Conservation (phyloP, 176 grass and related monocot species). For the Microstegium vimineum region DNA sequence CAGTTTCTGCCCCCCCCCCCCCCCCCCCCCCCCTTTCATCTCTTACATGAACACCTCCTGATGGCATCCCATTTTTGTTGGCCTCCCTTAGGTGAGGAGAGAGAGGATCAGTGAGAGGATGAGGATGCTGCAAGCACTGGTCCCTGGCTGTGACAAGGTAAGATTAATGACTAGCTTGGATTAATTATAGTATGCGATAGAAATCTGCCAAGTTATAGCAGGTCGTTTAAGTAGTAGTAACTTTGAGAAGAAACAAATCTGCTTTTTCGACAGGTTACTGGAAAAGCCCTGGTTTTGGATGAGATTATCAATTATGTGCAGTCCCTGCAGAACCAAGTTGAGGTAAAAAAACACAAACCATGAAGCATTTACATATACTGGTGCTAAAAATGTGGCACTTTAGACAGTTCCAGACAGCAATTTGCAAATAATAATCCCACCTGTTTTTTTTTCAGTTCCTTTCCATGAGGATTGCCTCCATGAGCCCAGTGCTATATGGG, state of each 20-base stretch:
- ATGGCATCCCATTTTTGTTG: not conserved
- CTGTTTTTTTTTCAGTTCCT: constrained; percentile 66
- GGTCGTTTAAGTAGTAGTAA: not conserved
- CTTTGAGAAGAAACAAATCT: constrained; percentile 22
- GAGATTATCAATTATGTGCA: constrained; percentile 97
- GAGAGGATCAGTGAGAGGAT: constrained; percentile 96
- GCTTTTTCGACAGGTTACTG: constrained; percentile 54
- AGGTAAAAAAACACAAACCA: constrained; percentile 48
- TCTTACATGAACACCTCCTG: constrained; percentile 17
- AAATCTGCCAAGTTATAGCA: not conserved
- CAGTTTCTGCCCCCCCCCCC: constrained; percentile 6
- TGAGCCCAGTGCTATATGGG: constrained; percentile 62
- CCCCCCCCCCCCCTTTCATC: not conserved
- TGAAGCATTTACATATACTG: not conserved
- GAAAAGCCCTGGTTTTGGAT: constrained; percentile 85
- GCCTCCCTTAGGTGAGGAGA: constrained; percentile 61
- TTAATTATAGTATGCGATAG: not conserved
- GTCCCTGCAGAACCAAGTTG: constrained; percentile 92
- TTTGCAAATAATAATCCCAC: not conserved
- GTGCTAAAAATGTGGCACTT: constrained; percentile 19
- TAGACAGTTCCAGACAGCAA: not conserved
- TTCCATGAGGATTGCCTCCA: constrained; percentile 90
- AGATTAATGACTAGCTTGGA: constrained; percentile 31
- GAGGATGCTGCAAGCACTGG: constrained; percentile 86
- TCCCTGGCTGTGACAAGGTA: constrained; percentile 96